Percentiles rank a stretch among this genome's conserved stretches.
These are phyloP conservation scores for Leccinum solheimii DNA, from an alignment of 1,284 basidiomycete species.

Conservation along the genomic window DNA sequence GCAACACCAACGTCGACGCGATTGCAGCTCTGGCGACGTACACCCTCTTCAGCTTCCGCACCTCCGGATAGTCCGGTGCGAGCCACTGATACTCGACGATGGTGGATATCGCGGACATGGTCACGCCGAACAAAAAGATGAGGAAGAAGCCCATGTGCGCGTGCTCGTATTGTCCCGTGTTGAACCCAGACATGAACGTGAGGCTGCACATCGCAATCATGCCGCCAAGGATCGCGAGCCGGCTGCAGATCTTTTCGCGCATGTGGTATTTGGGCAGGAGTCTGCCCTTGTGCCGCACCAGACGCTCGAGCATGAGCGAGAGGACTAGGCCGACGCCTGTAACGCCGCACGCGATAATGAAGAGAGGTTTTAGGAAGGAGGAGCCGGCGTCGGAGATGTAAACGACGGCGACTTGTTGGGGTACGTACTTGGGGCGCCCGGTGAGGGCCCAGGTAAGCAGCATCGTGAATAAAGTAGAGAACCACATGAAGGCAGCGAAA, in stretches of 20 bases:
- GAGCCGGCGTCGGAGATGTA: constrained; percentile 78
- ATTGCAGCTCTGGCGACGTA: constrained; percentile 64
- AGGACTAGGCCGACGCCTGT: constrained; percentile 63
- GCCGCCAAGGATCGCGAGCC: constrained; percentile 58
- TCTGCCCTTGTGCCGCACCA: constrained; percentile 63
- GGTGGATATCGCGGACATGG: constrained; percentile 68
- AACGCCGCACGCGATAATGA: constrained; percentile 59
- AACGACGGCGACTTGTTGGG: constrained; percentile 55
- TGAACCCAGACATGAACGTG: constrained; percentile 64
- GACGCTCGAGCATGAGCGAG: constrained; percentile 58
- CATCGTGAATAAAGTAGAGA: constrained; percentile 62
- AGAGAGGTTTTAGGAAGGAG: constrained; percentile 68
- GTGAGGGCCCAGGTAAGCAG: constrained; percentile 62
- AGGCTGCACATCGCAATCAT: constrained; percentile 59
- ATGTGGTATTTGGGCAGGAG: constrained; percentile 57
- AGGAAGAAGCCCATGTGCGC: constrained; percentile 37
- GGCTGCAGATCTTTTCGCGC: constrained; percentile 53
- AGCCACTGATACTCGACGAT: constrained; percentile 69
- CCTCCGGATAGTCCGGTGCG: constrained; percentile 50
- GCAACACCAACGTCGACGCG: constrained; percentile 52
- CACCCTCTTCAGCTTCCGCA: constrained; percentile 49
- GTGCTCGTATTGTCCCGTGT: constrained; percentile 40
- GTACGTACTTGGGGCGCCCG: constrained; percentile 49
- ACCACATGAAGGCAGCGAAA: constrained; percentile 63
- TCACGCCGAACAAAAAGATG: constrained; percentile 63